Conservation (phyloP, 371 early-diverging fungal species). For the Fennellomyces sp. region DNA sequence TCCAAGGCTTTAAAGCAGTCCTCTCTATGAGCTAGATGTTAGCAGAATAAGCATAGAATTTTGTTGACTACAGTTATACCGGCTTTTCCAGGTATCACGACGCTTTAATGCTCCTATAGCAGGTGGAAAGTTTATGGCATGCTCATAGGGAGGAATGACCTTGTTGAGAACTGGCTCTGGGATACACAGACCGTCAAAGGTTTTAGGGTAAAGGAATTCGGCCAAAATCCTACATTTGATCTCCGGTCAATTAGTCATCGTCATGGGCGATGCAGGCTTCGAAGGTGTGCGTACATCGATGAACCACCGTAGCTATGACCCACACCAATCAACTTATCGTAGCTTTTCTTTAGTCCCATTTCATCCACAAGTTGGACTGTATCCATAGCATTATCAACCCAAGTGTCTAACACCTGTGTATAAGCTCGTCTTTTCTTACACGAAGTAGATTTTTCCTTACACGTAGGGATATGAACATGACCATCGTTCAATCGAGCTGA, state of each 20-base stretch:
- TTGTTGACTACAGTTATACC: too few relatives aligned
- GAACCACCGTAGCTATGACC: constrained; percentile 49
- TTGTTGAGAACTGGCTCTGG: constrained; percentile 29
- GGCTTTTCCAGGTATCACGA: too few relatives aligned
- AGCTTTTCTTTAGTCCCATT: constrained; percentile 20
- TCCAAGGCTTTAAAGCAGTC: constrained; percentile 11
- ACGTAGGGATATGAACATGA: constrained; percentile 16
- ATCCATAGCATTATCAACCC: constrained; percentile 48
- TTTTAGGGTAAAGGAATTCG: constrained; percentile 32
- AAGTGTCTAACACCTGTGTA: constrained; percentile 25
- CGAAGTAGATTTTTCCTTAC: constrained; percentile 21
- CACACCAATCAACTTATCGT: constrained; percentile 34
- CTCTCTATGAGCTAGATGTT: too few relatives aligned
- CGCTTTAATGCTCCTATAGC: too few relatives aligned
- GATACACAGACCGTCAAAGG: constrained; percentile 33
- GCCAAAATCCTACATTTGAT: constrained; percentile 21
- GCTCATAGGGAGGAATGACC: constrained; percentile 7
- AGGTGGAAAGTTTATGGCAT: constrained; percentile 17
- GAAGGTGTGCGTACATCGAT: constrained; percentile 41
- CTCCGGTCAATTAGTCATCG: background rate
- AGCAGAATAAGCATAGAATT: too few relatives aligned
- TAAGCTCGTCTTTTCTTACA: background rate
- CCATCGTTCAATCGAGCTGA: constrained; percentile 43
- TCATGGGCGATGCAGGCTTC: too few relatives aligned
- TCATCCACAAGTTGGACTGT: constrained; percentile 34